Conservation (phyloP, 306 rosid genomes). For the Sphenostylis stenocarpa region DNA sequence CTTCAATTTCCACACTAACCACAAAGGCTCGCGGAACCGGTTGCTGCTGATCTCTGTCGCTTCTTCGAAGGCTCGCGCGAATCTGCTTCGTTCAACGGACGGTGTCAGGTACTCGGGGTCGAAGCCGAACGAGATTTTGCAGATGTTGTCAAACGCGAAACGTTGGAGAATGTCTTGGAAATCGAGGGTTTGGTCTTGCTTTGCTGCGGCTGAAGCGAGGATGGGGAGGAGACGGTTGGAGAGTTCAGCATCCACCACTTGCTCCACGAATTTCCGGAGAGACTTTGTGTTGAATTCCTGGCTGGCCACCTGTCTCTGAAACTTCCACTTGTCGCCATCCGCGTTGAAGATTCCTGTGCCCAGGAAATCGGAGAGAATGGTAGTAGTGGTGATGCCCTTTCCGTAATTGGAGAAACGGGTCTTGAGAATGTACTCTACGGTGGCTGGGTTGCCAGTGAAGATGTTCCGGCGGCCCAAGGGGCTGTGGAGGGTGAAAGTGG, state of each 20-base stretch:
- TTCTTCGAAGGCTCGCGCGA: conserved; percentile 60
- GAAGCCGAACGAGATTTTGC: conserved; percentile 67
- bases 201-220: conserved; percentile 10
- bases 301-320: conserved; percentile 67
- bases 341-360: conserved; percentile 67
- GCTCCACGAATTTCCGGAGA: conserved; percentile 58
- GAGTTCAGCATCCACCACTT: conserved; percentile 65
- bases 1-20: conserved; percentile 54
- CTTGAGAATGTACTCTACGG: conserved; percentile 69
- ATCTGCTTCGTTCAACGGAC: conserved; percentile 40
- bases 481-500: conserved; percentile 50
- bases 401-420: conserved; percentile 47
- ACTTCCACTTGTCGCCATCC: conserved; percentile 61
- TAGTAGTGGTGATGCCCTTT: conserved; percentile 33
- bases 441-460: conserved; percentile 59
- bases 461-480: conserved; percentile 19
- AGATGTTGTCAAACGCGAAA: conserved; percentile 73
- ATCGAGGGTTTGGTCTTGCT: conserved; percentile 40
- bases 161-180: conserved; percentile 73
- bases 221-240: conserved; percentile 57
- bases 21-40: conserved; percentile 32
- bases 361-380: conserved; percentile 43
- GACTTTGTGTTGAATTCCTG: conserved; percentile 63
- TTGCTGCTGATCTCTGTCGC: conserved; percentile 36
- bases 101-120: conserved; percentile 58